phyloP scores from a whole-genome alignment of 2,329 filamentous ascomycete genomes.

The Fusarium subglutinans region DNA sequence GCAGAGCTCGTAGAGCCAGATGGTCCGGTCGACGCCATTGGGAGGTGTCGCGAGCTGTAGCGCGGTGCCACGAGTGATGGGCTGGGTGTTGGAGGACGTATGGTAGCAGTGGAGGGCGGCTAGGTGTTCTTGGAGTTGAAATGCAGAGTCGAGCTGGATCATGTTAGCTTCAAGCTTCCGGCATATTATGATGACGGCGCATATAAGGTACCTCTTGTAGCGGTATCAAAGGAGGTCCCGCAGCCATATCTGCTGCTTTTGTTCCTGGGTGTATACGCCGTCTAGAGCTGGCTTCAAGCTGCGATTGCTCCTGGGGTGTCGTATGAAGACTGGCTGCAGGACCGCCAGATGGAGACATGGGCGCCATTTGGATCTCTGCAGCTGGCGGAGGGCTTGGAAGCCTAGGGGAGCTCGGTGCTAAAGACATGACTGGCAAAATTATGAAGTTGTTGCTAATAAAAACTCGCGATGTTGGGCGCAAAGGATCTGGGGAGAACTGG shows the following conservation, averaged over 20 bases:
- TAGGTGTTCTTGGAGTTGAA: constrained; percentile 96
- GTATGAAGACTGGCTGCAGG: constrained; percentile 62
- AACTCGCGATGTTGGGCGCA: constrained; percentile 20
- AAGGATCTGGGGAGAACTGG: constrained; percentile 20
- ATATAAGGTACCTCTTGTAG: constrained; percentile 73
- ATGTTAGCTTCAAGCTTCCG: constrained; percentile 18
- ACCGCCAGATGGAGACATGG: constrained; percentile 76
- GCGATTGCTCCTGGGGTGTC: constrained; percentile 70
- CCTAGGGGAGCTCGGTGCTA: constrained; percentile 83
- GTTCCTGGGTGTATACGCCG: constrained; percentile 92
- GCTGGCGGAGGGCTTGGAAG: constrained; percentile 94
- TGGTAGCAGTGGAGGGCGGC: constrained; percentile 89
- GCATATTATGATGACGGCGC: not conserved
- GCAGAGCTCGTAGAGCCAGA: constrained; percentile 98
- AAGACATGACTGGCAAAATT: constrained; percentile 56
- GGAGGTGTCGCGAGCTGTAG: constrained; percentile 81
- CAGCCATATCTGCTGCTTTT: constrained; percentile 90
- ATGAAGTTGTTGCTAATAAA: constrained; percentile 11
- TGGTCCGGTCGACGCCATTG: constrained; percentile 80
- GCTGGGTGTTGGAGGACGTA: constrained; percentile 72
- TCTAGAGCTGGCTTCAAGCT: constrained; percentile 77
- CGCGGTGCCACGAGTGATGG: constrained; percentile 81
- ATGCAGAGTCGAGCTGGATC: constrained; percentile 88
- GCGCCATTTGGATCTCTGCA: constrained; percentile 90
- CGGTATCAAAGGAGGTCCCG: constrained; percentile 87